Evolutionary conservation across 345 rosid species (phyloP).

Genomic region (Melastoma malabathricum): DNA sequence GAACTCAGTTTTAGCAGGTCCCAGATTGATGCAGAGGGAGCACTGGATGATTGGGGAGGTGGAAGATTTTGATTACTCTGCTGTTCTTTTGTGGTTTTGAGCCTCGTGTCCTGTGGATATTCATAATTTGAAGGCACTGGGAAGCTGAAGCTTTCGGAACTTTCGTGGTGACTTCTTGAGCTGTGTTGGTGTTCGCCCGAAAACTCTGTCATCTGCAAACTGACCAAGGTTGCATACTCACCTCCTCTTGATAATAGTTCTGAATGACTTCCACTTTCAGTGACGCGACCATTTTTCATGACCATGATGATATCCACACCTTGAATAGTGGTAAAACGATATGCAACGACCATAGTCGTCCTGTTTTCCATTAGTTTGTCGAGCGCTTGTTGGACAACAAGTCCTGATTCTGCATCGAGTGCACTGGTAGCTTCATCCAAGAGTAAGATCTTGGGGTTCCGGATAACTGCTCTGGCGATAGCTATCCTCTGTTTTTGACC

Average conservation of each 20-base stretch:
- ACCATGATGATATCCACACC: conserved; percentile 60
- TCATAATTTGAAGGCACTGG: conserved; percentile 15
- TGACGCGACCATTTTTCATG: conserved; percentile 50
- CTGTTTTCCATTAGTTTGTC: conserved; percentile 46
- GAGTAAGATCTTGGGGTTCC: conserved; percentile 68
- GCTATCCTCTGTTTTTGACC: conserved; percentile 91
- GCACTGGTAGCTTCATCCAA: conserved; percentile 92
- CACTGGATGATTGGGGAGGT: neutral
- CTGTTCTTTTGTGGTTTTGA: conserved; percentile 1
- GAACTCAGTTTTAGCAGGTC: conserved; percentile 54
- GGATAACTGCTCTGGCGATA: conserved; percentile 68
- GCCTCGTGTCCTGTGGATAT: conserved; percentile 5
- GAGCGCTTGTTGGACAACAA: conserved; percentile 58
- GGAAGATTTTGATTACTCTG: conserved; percentile 13
- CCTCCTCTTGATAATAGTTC: conserved; percentile 52
- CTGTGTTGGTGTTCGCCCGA: conserved; percentile 11
- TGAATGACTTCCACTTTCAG: conserved; percentile 60
- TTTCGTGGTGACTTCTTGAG: conserved; percentile 17
- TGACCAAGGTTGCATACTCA: conserved; percentile 47
- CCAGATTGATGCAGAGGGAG: conserved; percentile 29
- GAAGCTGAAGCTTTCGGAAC: conserved; percentile 30
- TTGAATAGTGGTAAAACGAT: conserved; percentile 55
- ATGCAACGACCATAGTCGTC: conserved; percentile 65
- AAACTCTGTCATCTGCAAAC: conserved; percentile 32
- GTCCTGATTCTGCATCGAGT: conserved; percentile 74